phyloP scores from a whole-genome alignment of 177 flowering plant genomes.

The Vitis hybrid region DNA sequence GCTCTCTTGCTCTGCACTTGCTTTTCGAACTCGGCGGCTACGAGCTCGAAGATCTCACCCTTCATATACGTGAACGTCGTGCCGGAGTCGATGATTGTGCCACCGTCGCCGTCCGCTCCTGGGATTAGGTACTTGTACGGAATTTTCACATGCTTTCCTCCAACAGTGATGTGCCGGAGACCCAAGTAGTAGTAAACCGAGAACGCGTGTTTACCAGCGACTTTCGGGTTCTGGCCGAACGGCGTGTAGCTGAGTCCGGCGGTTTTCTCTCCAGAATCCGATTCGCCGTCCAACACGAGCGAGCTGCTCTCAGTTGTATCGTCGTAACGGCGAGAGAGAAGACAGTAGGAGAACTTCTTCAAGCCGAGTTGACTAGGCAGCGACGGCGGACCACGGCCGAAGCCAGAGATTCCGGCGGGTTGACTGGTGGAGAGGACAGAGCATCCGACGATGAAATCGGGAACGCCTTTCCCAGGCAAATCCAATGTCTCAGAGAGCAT shows the following conservation, averaged over 20 bases:
- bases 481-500: conserved; percentile 58
- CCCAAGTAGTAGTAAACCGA: conserved; percentile 37
- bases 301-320: conserved; percentile 41
- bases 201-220: conserved; percentile 20
- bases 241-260: conserved; percentile 56
- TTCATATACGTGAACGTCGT: conserved; percentile 81
- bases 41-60: conserved; percentile 35
- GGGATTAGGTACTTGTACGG: conserved; percentile 46
- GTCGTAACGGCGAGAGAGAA: conserved; percentile 68
- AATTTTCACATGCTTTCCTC: conserved; percentile 37
- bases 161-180: conserved; percentile 40
- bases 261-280: conserved; percentile 12
- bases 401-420: conserved; percentile 84
- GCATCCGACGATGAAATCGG: conserved; percentile 72
- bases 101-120: conserved; percentile 64
- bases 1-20: conserved; percentile 45
- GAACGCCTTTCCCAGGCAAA: conserved; percentile 31
- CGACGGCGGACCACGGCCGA: conserved; percentile 74
- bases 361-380: conserved; percentile 67
- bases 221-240: conserved; percentile 46
- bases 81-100: conserved; percentile 82
- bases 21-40: conserved; percentile 39
- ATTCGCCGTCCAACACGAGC: conserved; percentile 37
- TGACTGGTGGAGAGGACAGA: conserved; percentile 59
- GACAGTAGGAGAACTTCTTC: conserved; percentile 69